A percentile compares a stretch with the other conserved stretches of the same genome.
phyloP scores from a whole-genome alignment of 441 rosid species.

The Cnidoscolus chayamansa region DNA sequence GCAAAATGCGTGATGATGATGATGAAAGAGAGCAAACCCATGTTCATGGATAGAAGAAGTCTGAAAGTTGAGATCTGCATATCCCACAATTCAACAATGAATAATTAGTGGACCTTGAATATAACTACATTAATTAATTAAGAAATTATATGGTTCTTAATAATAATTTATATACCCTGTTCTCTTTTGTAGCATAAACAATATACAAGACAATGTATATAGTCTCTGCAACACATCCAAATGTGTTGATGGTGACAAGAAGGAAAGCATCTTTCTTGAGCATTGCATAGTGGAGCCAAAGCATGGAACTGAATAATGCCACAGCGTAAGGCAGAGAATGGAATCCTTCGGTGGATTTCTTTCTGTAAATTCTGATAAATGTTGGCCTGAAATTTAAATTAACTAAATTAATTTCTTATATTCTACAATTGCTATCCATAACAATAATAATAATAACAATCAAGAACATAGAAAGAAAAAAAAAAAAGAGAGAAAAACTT shows the following conservation, averaged over 20 bases:
- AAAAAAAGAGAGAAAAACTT: background rate
- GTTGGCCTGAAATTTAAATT: conserved; percentile 49
- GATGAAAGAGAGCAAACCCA: conserved; percentile 51
- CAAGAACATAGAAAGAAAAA: no score
- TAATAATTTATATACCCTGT: conserved; percentile 35
- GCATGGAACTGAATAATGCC: conserved; percentile 76
- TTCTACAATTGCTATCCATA: background rate
- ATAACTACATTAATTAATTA: no score
- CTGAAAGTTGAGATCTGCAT: conserved; percentile 61
- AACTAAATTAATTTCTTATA: background rate
- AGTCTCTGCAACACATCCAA: conserved; percentile 69
- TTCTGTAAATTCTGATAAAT: conserved; percentile 58
- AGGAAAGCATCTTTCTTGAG: conserved; percentile 51
- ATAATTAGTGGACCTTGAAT: background rate
- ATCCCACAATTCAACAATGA: background rate
- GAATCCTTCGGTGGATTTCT: conserved; percentile 70
- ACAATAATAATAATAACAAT: background rate
- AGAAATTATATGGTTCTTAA: background rate
- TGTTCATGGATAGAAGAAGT: conserved; percentile 42
- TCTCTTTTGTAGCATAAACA: conserved; percentile 50
- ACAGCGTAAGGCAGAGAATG: conserved; percentile 75
- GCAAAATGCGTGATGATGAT: conserved; percentile 44
- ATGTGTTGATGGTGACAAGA: conserved; percentile 71
- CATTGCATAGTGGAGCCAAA: conserved; percentile 83
- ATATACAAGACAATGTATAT: conserved; percentile 59